Evolutionary conservation across 2,329 filamentous ascomycete genomes (phyloP).

Genomic region (Monosporascus sp.): DNA sequence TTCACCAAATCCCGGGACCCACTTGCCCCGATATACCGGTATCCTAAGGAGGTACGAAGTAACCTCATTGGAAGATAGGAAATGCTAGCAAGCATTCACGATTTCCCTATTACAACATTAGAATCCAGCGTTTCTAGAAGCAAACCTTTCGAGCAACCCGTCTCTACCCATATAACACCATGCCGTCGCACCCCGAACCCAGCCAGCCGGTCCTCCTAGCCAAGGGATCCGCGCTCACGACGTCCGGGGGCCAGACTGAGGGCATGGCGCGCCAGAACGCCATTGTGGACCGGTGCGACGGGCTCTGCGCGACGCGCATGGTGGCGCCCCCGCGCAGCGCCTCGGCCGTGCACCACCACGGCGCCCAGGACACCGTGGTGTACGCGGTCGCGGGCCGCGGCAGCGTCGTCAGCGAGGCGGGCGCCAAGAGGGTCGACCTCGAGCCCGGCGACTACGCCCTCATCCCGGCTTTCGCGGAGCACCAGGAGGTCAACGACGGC

Average conservation of each 20-base stretch:
- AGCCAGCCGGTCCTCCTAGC: conserved; percentile 30
- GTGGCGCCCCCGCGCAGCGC: conserved; percentile 42
- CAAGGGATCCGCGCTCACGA: conserved; percentile 27
- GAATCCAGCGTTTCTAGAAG: too few relatives aligned
- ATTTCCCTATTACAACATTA: too few relatives aligned
- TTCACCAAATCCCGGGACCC: too few relatives aligned
- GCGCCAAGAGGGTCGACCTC: conserved; percentile 40
- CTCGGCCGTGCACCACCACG: conserved; percentile 49
- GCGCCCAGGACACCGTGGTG: conserved; percentile 47
- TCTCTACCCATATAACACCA: neutral
- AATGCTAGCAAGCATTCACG: too few relatives aligned
- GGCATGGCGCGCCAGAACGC: conserved; percentile 46
- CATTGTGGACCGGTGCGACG: conserved; percentile 40
- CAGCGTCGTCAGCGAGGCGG: conserved; percentile 43
- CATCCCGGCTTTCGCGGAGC: conserved; percentile 48
- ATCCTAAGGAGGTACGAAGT: too few relatives aligned
- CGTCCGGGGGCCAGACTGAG: conserved; percentile 42
- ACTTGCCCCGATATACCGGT: too few relatives aligned
- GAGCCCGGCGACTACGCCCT: conserved; percentile 47
- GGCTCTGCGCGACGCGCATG: conserved; percentile 43
- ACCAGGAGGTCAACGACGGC: conserved; percentile 51
- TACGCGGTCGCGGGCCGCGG: conserved; percentile 45
- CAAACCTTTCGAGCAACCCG: neutral
- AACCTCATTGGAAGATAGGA: too few relatives aligned
- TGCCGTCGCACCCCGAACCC: conserved; percentile 19